Conservation (phyloP, 177 flowering plant genomes). For the Vitis hybrid region DNA sequence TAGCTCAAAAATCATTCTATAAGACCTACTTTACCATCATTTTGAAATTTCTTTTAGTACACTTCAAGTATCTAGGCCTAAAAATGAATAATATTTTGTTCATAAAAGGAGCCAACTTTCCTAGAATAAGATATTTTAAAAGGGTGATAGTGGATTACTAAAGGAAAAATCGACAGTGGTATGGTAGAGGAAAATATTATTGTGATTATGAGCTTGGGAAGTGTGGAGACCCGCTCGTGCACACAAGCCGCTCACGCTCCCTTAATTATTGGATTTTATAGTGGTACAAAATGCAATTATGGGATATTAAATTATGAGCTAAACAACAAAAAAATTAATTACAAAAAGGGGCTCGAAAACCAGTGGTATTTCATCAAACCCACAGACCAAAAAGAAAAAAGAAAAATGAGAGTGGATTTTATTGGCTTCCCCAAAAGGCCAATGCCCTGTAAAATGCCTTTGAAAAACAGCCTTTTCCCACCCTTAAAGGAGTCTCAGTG, state of each 20-base stretch:
- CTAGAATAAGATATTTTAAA: no score
- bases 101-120: no score
- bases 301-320: slow-evolving; percentile 13
- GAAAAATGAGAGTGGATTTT: slow-evolving; percentile 12
- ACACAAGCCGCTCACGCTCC: slow-evolving; percentile 43
- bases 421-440: slow-evolving; percentile 28
- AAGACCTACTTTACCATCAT: no score
- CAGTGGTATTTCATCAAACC: slow-evolving; percentile 24
- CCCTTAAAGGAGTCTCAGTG: slow-evolving; percentile 20
- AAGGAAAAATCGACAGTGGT: background rate
- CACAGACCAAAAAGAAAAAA: background rate
- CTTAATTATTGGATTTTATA: slow-evolving; percentile 10
- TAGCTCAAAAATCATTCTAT: no score
- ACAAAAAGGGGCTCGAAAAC: slow-evolving; percentile 22
- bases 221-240: slow-evolving; percentile 55
- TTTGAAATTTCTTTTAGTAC: no score
- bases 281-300: no score
- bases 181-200: background rate
- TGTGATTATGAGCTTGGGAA: slow-evolving; percentile 25
- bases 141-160: background rate
- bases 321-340: slow-evolving; percentile 21
- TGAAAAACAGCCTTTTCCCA: slow-evolving; percentile 25
- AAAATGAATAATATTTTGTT: no score
- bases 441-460: slow-evolving; percentile 21
- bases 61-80: no score